Base-by-base conservation (phyloP, 2,329 filamentous ascomycete genomes). In the Penicillium sp. region DNA sequence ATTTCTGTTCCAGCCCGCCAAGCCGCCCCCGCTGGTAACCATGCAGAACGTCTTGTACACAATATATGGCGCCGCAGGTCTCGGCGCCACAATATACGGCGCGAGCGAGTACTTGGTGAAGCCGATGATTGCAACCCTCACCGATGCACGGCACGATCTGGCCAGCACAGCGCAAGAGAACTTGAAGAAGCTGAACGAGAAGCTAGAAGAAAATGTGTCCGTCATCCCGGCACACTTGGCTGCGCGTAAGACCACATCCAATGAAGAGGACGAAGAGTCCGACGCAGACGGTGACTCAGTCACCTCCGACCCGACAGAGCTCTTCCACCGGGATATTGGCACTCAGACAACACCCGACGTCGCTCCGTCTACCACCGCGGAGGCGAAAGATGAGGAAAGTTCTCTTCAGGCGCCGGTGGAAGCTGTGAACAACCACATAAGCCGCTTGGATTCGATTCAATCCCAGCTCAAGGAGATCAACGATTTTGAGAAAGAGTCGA, bases 321-420 rank as follows among this genome's bases (percentile, higher is more conserved):
- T 86, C 36, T 87, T 82, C 66, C 81, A 85, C 65, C 77, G 83
- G 28, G 83, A 86, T 60, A 79, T 81, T 53, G 83, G 81, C 45
- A 85, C 82, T 0, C 83, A 87, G 62, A 86, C 84, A 2, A 78
- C 77, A 2, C 79, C 79, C 24, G 66, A 67, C 10, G 20, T 49
- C 4, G 53, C 50, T 13, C 68, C 69, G 1, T 54, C 65, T 9
- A 49, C 64, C 0, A 56, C 64, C 7, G 55, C 62, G 5, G 42
- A 50, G 4, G 53, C 54, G 13, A 40, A 53, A 7, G 53, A 56
- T 8, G 58, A 61, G 22, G 47, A 48, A 11, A 9, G 3, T 10
- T 40, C 49, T 1, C 44, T 50, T 1, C 47, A 63, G 22, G 57
- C 62, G 22, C 63, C 69, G 6, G 57, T 55, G 7, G 58, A 58